Evolutionary conservation across 2,329 filamentous ascomycete species (phyloP), one percentile per base, ranked within the genome.

Genomic region (Scopulariopsis brevicaulis): DNA sequence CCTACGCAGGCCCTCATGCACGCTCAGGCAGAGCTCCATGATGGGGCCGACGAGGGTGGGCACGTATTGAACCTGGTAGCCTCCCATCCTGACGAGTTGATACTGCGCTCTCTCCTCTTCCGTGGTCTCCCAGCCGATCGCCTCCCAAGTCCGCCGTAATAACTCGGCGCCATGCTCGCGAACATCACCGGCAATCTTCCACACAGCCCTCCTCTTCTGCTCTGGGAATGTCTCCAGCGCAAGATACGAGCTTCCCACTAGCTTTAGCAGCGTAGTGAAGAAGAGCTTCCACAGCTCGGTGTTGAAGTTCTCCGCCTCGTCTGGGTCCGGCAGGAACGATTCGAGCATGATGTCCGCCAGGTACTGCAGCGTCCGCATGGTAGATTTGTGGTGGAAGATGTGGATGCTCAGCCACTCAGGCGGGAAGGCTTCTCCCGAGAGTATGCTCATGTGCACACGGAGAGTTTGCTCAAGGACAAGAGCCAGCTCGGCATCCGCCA

Each of bases 141-240:
- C 89, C 67, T 96, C 90, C 94, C 94, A 99, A 6, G 88, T 93
- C 32, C 84, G 82, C 60, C 87, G 84, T 37, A 99, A 76, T 10
- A 99, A 77, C 55, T 93, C 89, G 4, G 94, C 93, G 18, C 95
- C 94, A 63, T 90, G 82, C 69, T 97, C 92, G 58, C 94, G 83
- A 55, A 99, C 90, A 72, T 99, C 95, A 6, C 94, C 94, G 4
- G 93, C 94, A 68, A 99, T 96, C 74, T 97, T 99, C 94, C 95
- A 99, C 1, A 97, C 93, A 1, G 94, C 93, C 58, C 94, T 80
- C 53, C 94, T 80, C 74, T 97, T 99, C 73, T 99, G 94, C 70
- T 99, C 95, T 0, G 94, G 91, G 67, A 96, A 97, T 0, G 92
- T 96, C 69, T 99, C 94, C 43, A 99, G 80, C 0, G 94, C 92